phyloP scores from a whole-genome alignment of 805 yeast genomes.

The Zygoascus flipseniorum region DNA sequence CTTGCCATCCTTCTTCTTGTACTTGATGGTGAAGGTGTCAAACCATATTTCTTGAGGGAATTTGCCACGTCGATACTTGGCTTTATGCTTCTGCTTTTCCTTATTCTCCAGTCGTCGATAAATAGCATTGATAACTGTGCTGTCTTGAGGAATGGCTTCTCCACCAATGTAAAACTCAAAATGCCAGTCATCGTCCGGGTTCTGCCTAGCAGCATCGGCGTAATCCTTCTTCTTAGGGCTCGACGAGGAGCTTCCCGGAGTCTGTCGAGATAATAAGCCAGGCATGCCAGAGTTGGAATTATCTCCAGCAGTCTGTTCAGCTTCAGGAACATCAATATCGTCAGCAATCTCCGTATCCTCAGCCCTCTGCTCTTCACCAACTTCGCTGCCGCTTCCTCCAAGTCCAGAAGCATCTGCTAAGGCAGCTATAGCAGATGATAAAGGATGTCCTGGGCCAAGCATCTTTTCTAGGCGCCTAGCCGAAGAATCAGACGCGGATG shows the following conservation, averaged over 20 bases:
- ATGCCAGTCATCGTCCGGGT: slow-evolving; percentile 26
- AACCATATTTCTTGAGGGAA: slow-evolving; percentile 41
- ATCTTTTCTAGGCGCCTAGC: neutral
- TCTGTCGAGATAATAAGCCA: neutral
- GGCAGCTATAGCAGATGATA: slow-evolving; percentile 13
- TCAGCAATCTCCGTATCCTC: slow-evolving; percentile 11
- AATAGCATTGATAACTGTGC: slow-evolving; percentile 71
- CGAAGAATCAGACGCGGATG: neutral
- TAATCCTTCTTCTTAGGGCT: neutral
- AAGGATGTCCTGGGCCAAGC: slow-evolving; percentile 4
- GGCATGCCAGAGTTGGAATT: neutral
- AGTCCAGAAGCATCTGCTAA: slow-evolving; percentile 13
- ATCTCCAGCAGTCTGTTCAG: neutral
- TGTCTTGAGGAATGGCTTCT: slow-evolving; percentile 49
- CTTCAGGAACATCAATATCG: slow-evolving; percentile 10
- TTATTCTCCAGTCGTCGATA: slow-evolving; percentile 12
- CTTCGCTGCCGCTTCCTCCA: slow-evolving; percentile 10
- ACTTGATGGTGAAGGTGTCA: slow-evolving; percentile 44
- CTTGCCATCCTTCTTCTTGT: slow-evolving; percentile 26
- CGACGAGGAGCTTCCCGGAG: neutral
- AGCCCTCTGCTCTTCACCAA: slow-evolving; percentile 7
- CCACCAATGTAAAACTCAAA: slow-evolving; percentile 54
- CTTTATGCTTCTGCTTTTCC: slow-evolving; percentile 3
- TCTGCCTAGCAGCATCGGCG: slow-evolving; percentile 4
- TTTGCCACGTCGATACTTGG: slow-evolving; percentile 7